Base-by-base conservation (phyloP, 2,329 filamentous ascomycete species). In the Mariannaea elegans region DNA sequence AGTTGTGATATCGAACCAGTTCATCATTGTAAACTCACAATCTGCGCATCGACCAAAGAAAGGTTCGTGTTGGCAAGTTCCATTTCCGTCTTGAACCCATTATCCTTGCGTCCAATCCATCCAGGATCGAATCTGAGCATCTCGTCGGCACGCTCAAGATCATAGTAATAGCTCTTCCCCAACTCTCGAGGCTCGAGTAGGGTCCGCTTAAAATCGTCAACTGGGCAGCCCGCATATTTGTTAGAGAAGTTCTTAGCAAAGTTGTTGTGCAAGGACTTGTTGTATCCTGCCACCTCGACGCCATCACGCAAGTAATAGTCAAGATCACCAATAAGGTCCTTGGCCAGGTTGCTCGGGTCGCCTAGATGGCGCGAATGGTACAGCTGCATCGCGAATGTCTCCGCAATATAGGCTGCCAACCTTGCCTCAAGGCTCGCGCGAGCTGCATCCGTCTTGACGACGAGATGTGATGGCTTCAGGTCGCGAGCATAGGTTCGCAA, bases 41-140 rank as follows among this genome's bases (percentile, higher is more conserved):
- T 89, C 79, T 99, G 93, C 21, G 94, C 92, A 74, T 98, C 93
- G 31, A 99, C 93, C 31, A 97, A 82, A 21, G 94, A 97, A 51
- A 99, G 76, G 75, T 99, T 98, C 63, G 90, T 81, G 75, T 99
- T 99, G 39, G 94, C 95, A 61, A 88, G 88, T 70, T 89, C 86
- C 77, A 99, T 90, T 73, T 99, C 95, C 47, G 86, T 85, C 62
- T 86, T 84, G 77, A 97, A 97, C 0, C 94, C 94, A 69, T 90
- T 85, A 54, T 87, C 84, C 66, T 80, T 83, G 65, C 80, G 82
- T 41, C 90, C 90, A 52, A 80, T 80, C 95, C 95, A 99, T 36
- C 89, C 88, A 56, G 87, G 82, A 74, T 97, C 91, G 70, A 91
- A 92, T 16, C 81, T 82, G 19, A 99, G 83, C 74, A 98, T 87